Evolutionary conservation across 345 rosid species (phyloP), one percentile per base, ranked within the genome.

Genomic region (Populus alba): DNA sequence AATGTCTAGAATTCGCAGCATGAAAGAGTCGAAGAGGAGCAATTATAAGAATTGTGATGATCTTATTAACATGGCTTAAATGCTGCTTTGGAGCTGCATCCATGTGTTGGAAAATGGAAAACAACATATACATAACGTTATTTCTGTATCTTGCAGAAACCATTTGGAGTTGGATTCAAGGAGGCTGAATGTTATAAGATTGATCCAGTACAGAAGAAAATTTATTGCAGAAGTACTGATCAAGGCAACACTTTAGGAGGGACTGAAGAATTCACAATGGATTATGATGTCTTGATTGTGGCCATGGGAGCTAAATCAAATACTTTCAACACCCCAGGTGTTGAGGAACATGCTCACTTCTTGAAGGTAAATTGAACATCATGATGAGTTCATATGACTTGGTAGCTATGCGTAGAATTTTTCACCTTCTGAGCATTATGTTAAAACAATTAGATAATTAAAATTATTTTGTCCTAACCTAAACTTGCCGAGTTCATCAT

Each of bases 301-400:
- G 91, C 92, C 23, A 87, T 90, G 65, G 98, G 95, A 74, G 98
- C 95, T 63, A 83, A 83, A 63, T 78, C 90, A 10, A 94, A 91
- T 78, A 94, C 98, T 39, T 92, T 94, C 81, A 91, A 88, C 81
- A 92, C 94, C 7, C 95, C 97, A 37, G 94, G 98, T 68, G 98
- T 92, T 25, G 86, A 83, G 73, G 92, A 94, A 71, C 71, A 91
- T 80, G 89, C 93, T 6, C 86, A 86, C 37, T 94, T 92, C 79
- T 80, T 94, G 11, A 94, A 94, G 89, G 95, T 89, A 70, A 33
- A 0, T 38, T 47, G 18, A 75, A 49, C 12, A 18, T 4, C 17
- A 45, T 29, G n/a, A 29, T 61, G 47, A 33, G 6, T 5, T 18
- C 12, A 39, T 22, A 27, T 6, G 17, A n/a, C 12, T 12, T 3